phyloP scores from a whole-genome alignment of 148 eudicot genomes.

The Arbutus unedo region DNA sequence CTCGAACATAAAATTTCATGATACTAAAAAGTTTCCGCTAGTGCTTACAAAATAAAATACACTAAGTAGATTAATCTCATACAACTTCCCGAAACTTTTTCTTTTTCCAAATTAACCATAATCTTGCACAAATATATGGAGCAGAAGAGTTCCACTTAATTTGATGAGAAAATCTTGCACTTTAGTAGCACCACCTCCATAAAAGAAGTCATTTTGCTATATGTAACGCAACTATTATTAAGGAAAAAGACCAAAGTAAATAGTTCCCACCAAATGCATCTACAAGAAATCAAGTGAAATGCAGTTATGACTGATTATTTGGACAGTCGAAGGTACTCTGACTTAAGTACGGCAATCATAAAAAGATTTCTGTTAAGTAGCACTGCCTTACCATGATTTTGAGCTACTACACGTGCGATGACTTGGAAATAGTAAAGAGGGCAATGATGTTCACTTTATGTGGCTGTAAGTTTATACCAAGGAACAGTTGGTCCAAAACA shows the following conservation, averaged over 20 bases:
- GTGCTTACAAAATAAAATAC: not conserved
- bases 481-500: not conserved
- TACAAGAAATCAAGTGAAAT: not conserved
- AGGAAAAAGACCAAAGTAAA: not conserved
- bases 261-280: not conserved
- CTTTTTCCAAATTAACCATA: not conserved
- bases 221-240: not conserved
- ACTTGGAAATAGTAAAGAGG: not conserved
- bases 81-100: not conserved
- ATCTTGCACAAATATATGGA: not conserved
- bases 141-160: slow-evolving; percentile 1
- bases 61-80: not conserved
- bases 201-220: not conserved
- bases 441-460: not conserved
- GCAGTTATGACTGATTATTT: not conserved
- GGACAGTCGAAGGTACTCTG: not conserved
- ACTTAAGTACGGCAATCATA: not conserved
- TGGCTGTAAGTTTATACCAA: not conserved
- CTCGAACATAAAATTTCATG: not conserved
- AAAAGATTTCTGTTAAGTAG: not conserved
- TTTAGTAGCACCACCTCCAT: not conserved
- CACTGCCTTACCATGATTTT: not conserved
- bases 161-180: not conserved
- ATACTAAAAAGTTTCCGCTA: not conserved
- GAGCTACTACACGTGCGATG: not conserved